Base-by-base conservation (phyloP, 345 rosid genomes). In the Salix caprea region DNA sequence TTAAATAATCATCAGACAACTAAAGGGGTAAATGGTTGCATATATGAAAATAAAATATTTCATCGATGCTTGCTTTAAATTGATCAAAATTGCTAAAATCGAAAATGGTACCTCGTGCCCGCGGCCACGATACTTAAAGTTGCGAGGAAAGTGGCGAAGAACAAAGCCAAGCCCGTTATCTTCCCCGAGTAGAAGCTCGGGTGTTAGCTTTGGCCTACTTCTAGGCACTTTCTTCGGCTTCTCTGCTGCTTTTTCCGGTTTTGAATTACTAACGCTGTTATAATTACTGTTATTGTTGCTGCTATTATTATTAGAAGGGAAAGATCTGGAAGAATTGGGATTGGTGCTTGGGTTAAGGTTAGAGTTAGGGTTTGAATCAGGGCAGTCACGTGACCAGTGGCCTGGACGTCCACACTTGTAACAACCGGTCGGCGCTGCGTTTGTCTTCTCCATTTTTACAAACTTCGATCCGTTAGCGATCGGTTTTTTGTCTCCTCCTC, bases 381-480 rank as follows among this genome's bases (percentile, higher is more conserved):
- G 92, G 60, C 97, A 96, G 80, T 93, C 98, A 14, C 97, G 97
- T 3, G 99, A 92, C 97, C 98, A 96, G 73, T 96, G 98, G 69
- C 99, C 98, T 5, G 99, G 98, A 7, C 96, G 91, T 36, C 98
- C 99, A 76, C 99, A 96, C 82, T 93, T 96, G 94, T 79, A 93
- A 78, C 99, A 96, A 21, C 99, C 98, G 30, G 93, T 96, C 18
- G 97, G 94, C 37, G 83, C 90, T 60, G 93, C 77, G 26, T 69
- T 85, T 14, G 71, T 6, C 19, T 74, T 72, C 71, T 82, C 92
- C 96, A 88, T 91, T 80, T 34, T 40, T 3, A 13, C 16, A 10
- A 8, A 12, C 40, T 14, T 40, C 28, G 36, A n/a, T 24, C 21
- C 16, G 23, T n/a, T 30, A 13, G 12, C 39, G 16, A 13, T 26